phyloP scores from a whole-genome alignment of 106 monocot species.

The Chionographis japonica region DNA sequence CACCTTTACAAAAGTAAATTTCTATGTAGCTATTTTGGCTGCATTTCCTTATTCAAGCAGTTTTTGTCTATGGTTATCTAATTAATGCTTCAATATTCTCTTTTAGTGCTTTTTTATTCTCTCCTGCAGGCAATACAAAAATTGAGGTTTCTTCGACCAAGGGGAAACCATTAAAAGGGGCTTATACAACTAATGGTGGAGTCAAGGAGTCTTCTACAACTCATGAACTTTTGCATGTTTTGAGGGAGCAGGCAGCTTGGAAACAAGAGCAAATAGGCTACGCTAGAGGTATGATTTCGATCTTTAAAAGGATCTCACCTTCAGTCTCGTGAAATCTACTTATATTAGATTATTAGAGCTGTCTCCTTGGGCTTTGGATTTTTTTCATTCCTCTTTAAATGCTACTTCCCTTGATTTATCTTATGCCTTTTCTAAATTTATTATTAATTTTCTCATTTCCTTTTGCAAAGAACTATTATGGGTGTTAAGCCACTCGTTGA shows the following conservation, averaged over 20 bases:
- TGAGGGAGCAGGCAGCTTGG: constrained; percentile 37
- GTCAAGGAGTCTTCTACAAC: constrained; percentile 19
- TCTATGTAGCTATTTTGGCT: no score
- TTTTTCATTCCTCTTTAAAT: no score
- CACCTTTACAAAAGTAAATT: no score
- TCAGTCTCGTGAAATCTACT: background rate
- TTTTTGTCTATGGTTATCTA: background rate
- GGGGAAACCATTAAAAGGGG: constrained; percentile 10
- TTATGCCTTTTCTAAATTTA: no score
- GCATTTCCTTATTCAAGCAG: no score
- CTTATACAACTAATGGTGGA: constrained; percentile 2
- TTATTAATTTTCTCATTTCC: no score
- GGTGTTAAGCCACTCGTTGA: no score
- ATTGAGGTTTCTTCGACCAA: constrained; percentile 1
- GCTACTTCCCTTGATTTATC: no score
- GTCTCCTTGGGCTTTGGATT: background rate
- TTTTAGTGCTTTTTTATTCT: background rate
- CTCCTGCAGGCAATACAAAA: constrained; percentile 1
- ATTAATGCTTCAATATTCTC: background rate
- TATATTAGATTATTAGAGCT: no score
- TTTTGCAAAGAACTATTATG: no score
- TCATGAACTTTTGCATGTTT: constrained; percentile 20
- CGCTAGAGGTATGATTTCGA: constrained; percentile 22
- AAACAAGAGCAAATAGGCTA: constrained; percentile 21
- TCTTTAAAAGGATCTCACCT: background rate